Evolutionary conservation across 106 monocot genomes (phyloP).

Genomic region (Acorus calamus): DNA sequence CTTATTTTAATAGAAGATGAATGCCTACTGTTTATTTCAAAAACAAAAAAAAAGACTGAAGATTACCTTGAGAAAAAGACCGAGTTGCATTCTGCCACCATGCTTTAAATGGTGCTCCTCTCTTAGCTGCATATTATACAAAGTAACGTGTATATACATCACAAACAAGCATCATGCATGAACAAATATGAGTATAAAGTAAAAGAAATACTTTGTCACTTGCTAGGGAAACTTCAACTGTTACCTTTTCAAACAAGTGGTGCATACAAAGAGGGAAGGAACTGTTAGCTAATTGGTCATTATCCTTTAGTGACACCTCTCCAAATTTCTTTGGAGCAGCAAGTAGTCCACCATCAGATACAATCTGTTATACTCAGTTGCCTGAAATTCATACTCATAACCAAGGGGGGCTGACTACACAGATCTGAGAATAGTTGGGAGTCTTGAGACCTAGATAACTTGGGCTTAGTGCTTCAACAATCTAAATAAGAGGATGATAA

Average conservation of each 20-base stretch:
- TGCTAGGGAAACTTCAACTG: not conserved
- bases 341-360: not conserved
- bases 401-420: not conserved
- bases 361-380: no score
- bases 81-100: constrained; percentile 95
- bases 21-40: no score
- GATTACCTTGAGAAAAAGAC: constrained; percentile 88
- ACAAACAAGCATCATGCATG: not conserved
- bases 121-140: constrained; percentile 36
- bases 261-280: constrained; percentile 98
- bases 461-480: constrained; percentile 77
- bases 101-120: constrained; percentile 95
- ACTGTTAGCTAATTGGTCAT: constrained; percentile 56
- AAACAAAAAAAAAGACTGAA: no score
- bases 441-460: constrained; percentile 45
- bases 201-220: not conserved
- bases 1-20: no score
- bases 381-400: not conserved
- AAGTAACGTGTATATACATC: not conserved
- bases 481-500: constrained; percentile 30
- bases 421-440: constrained; percentile 95
- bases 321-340: constrained; percentile 47
- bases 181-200: not conserved
- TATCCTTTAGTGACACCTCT: constrained; percentile 75
- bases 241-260: constrained; percentile 86